Evolutionary conservation across 192 early-diverging fungal genomes (phyloP).

Genomic region (Borealophlyctis nickersoniae): DNA sequence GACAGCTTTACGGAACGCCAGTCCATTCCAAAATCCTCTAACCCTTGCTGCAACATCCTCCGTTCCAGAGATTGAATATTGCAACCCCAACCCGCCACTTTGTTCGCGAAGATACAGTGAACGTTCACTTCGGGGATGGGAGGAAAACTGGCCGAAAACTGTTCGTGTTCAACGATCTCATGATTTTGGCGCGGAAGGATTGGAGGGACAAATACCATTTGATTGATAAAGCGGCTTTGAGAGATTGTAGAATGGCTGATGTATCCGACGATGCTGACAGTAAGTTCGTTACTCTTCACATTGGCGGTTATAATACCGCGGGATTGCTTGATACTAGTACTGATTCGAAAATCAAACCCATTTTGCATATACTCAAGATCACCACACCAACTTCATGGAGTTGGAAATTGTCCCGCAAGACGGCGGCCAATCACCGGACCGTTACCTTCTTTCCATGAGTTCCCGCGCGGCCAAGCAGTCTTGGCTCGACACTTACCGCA

Average conservation of each 20-base stretch:
- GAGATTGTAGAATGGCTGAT: slow-evolving; percentile 45
- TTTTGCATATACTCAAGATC: background rate
- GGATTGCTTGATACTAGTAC: too few relatives aligned
- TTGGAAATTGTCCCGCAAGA: slow-evolving; percentile 9
- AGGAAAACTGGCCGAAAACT: slow-evolving; percentile 42
- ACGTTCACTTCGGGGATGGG: slow-evolving; percentile 17
- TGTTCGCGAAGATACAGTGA: slow-evolving; percentile 45
- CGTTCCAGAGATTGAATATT: slow-evolving; percentile 35
- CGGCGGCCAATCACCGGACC: slow-evolving; percentile 10
- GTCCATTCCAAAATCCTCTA: background rate
- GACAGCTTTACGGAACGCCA: background rate
- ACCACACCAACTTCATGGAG: slow-evolving; percentile 6
- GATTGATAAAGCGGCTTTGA: slow-evolving; percentile 41
- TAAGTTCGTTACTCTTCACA: too few relatives aligned
- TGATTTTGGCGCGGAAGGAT: slow-evolving; percentile 47
- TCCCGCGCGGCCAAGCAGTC: slow-evolving; percentile 32
- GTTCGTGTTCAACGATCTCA: slow-evolving; percentile 53
- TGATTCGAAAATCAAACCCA: slow-evolving; percentile 42
- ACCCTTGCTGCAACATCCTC: slow-evolving; percentile 11
- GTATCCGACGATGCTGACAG: slow-evolving; percentile 27
- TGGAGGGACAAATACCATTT: slow-evolving; percentile 52
- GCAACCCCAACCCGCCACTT: slow-evolving; percentile 42
- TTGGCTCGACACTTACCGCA: slow-evolving; percentile 52
- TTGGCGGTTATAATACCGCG: too few relatives aligned
- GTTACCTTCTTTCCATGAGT: slow-evolving; percentile 37